Conservation (phyloP, 208 protist species). For the Tritrichomonas musculus region DNA sequence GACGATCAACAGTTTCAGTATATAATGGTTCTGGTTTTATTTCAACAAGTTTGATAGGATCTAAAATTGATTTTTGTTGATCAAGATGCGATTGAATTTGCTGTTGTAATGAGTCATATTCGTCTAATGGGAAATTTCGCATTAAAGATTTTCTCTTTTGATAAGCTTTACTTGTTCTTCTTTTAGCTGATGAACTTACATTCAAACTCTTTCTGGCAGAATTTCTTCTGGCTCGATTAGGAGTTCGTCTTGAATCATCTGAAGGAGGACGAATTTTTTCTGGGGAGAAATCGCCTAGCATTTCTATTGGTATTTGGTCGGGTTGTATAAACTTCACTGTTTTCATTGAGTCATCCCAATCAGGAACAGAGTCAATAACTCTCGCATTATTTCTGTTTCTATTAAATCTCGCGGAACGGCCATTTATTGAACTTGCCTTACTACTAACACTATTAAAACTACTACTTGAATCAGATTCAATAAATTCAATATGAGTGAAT, state of each 20-base stretch:
- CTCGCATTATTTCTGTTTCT: background rate
- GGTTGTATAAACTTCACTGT: background rate
- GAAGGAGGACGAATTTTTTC: too few relatives aligned
- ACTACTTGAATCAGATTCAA: too few relatives aligned
- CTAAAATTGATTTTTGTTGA: background rate
- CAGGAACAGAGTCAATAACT: too few relatives aligned
- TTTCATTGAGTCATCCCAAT: conserved; percentile 30
- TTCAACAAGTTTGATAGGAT: background rate
- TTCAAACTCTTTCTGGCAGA: background rate
- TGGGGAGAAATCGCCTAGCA: background rate
- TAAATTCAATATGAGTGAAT: too few relatives aligned
- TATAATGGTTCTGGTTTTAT: conserved; percentile 39
- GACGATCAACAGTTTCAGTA: background rate
- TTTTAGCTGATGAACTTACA: background rate
- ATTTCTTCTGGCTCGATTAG: background rate
- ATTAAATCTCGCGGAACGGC: too few relatives aligned
- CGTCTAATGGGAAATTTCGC: background rate
- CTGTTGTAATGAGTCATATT: too few relatives aligned
- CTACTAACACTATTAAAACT: too few relatives aligned
- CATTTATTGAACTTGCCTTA: too few relatives aligned
- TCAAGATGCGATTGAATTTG: too few relatives aligned
- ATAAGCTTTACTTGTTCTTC: background rate
- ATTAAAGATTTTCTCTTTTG: background rate
- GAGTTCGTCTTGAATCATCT: too few relatives aligned
- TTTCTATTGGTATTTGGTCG: background rate